Evolutionary conservation across 495 filamentous ascomycete genomes (phyloP).

Genomic region (Cercophora scortea): DNA sequence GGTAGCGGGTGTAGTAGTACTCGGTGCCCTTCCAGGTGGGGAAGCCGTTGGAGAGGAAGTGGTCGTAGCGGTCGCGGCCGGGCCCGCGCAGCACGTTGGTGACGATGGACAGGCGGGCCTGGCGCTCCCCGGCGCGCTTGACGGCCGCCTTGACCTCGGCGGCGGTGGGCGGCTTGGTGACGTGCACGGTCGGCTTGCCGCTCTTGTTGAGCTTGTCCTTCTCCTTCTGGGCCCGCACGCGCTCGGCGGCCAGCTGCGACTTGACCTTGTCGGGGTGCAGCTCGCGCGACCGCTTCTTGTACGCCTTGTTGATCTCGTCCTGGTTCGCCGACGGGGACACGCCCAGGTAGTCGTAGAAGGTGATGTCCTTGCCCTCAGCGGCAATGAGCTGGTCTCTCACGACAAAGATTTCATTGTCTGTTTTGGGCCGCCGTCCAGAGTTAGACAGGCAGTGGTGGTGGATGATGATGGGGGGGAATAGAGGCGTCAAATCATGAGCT

Average conservation of each 20-base stretch:
- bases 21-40: conserved; percentile 94
- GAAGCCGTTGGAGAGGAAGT: conserved; percentile 92
- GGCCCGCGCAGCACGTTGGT: conserved; percentile 76
- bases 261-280: conserved; percentile 95
- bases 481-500: background rate
- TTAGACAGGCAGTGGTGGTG: background rate
- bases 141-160: conserved; percentile 64
- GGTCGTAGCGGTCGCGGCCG: conserved; percentile 80
- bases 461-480: background rate
- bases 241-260: conserved; percentile 68
- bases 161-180: conserved; percentile 61
- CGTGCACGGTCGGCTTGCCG: conserved; percentile 54
- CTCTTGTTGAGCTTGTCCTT: conserved; percentile 44
- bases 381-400: conserved; percentile 76
- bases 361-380: conserved; percentile 69
- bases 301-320: conserved; percentile 89
- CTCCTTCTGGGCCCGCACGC: conserved; percentile 49
- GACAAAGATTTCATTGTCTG: conserved; percentile 97
- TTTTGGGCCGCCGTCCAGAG: background rate
- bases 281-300: conserved; percentile 71
- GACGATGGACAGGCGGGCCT: conserved; percentile 74
- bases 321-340: conserved; percentile 61
- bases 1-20: conserved; percentile 93
- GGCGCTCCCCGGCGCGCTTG: conserved; percentile 71
- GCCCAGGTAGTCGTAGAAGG: conserved; percentile 93